These are phyloP conservation scores for Bipolaris victoriae DNA, from an alignment of 2,329 filamentous ascomycete genomes.

Conservation along the genomic window DNA sequence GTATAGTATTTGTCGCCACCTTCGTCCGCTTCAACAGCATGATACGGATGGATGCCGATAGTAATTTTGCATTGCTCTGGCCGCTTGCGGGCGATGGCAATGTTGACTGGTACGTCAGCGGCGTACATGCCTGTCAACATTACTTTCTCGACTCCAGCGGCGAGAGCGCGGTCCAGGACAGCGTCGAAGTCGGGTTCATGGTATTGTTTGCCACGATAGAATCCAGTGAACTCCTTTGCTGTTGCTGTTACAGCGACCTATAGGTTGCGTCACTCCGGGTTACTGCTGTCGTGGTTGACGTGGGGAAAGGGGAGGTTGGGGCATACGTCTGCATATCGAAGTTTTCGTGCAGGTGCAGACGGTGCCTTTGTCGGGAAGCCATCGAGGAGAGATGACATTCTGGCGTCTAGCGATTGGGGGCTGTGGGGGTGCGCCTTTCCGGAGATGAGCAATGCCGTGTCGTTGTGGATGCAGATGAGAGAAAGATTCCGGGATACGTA, in stretches of 20 bases:
- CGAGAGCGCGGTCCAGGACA: constrained; percentile 14
- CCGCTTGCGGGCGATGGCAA: constrained; percentile 27
- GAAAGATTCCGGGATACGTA: not conserved
- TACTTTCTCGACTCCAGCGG: constrained; percentile 53
- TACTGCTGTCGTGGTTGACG: not conserved
- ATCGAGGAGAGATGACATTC: not conserved
- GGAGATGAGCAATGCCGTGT: no score
- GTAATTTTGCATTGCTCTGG: constrained; percentile 52
- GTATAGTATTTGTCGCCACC: constrained; percentile 35
- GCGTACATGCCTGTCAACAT: constrained; percentile 49
- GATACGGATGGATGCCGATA: constrained; percentile 60
- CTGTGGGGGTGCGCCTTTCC: not conserved
- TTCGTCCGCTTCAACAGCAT: constrained; percentile 54
- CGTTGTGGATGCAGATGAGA: not conserved
- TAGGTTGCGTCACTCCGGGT: not conserved
- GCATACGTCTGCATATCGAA: constrained; percentile 10
- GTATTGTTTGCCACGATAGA: constrained; percentile 51
- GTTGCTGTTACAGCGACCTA: constrained; percentile 46
- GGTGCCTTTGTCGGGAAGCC: not conserved
- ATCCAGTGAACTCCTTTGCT: constrained; percentile 55
- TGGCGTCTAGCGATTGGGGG: not conserved
- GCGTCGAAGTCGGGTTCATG: constrained; percentile 8
- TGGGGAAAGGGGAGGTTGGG: not conserved
- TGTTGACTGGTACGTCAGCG: constrained; percentile 48
- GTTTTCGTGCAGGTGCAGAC: not conserved